Evolutionary conservation across 2,329 filamentous ascomycete species (phyloP).

Genomic region (Celoporthe dispersa): DNA sequence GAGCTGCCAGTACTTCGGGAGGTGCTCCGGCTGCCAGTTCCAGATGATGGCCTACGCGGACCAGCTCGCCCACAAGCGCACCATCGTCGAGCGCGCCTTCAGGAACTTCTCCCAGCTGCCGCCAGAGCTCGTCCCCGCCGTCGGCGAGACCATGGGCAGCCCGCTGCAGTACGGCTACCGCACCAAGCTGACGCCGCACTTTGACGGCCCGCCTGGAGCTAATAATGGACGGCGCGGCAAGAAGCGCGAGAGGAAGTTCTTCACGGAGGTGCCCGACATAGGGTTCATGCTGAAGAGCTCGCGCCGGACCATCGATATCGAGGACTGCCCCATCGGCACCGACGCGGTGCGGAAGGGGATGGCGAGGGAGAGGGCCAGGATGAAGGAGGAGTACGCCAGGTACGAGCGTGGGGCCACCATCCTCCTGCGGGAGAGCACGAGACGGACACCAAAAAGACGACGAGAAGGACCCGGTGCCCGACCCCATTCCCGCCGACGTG

Average conservation of each 20-base stretch:
- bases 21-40: slow-evolving; percentile 92
- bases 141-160: slow-evolving; percentile 86
- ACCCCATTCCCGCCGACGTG: slow-evolving; percentile 44
- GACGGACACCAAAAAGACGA: slow-evolving; percentile 60
- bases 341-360: slow-evolving; percentile 81
- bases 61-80: slow-evolving; percentile 83
- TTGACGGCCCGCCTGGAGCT: slow-evolving; percentile 72
- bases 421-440: slow-evolving; percentile 83
- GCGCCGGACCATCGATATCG: slow-evolving; percentile 84
- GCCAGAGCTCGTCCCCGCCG: slow-evolving; percentile 72
- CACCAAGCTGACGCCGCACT: slow-evolving; percentile 96
- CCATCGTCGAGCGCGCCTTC: slow-evolving; percentile 89
- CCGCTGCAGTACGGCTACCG: slow-evolving; percentile 92
- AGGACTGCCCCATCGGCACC: slow-evolving; percentile 95
- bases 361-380: slow-evolving; percentile 75
- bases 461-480: slow-evolving; percentile 38
- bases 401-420: slow-evolving; percentile 87
- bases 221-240: slow-evolving; percentile 55
- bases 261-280: slow-evolving; percentile 73
- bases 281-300: slow-evolving; percentile 91
- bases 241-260: slow-evolving; percentile 52
- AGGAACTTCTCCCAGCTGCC: slow-evolving; percentile 86
- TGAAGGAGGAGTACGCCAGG: slow-evolving; percentile 69
- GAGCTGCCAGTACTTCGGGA: slow-evolving; percentile 83
- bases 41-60: slow-evolving; percentile 93